Evolutionary conservation across 2,329 filamentous ascomycete species (phyloP).

Genomic region (Sporothrix mexicana): DNA sequence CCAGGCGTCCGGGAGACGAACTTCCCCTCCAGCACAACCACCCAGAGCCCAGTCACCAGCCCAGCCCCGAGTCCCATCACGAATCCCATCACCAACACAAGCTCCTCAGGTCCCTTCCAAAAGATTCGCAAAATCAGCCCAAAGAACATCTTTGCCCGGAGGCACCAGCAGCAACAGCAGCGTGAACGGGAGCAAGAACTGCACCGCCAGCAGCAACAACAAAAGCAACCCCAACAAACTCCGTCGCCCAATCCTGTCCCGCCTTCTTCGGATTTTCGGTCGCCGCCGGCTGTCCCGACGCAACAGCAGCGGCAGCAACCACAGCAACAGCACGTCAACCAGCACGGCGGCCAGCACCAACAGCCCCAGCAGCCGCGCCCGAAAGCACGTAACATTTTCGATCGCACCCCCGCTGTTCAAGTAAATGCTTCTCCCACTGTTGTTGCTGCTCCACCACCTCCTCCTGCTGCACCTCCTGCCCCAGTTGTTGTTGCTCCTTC

Average conservation of each 20-base stretch:
- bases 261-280: constrained; percentile 56
- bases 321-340: constrained; percentile 26
- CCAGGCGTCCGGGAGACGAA: constrained; percentile 53
- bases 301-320: constrained; percentile 36
- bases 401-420: constrained; percentile 50
- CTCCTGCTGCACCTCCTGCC: not conserved
- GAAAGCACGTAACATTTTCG: constrained; percentile 42
- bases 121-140: constrained; percentile 30
- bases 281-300: constrained; percentile 44
- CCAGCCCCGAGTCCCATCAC: not conserved
- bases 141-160: constrained; percentile 39
- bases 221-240: not conserved
- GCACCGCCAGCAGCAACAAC: constrained; percentile 23
- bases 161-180: constrained; percentile 38
- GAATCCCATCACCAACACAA: constrained; percentile 37
- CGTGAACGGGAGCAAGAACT: constrained; percentile 9
- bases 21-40: not conserved
- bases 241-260: constrained; percentile 60
- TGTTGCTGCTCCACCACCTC: constrained; percentile 29
- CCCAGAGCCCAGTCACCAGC: not conserved
- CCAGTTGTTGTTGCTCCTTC: not conserved
- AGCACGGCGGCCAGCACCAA: constrained; percentile 28
- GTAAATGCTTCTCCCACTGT: constrained; percentile 45
- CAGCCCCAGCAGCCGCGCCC: constrained; percentile 44
- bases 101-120: constrained; percentile 38